These are phyloP conservation scores for Monosporascus sp. DNA, from an alignment of 2,329 filamentous ascomycete species.

Conservation along the genomic window DNA sequence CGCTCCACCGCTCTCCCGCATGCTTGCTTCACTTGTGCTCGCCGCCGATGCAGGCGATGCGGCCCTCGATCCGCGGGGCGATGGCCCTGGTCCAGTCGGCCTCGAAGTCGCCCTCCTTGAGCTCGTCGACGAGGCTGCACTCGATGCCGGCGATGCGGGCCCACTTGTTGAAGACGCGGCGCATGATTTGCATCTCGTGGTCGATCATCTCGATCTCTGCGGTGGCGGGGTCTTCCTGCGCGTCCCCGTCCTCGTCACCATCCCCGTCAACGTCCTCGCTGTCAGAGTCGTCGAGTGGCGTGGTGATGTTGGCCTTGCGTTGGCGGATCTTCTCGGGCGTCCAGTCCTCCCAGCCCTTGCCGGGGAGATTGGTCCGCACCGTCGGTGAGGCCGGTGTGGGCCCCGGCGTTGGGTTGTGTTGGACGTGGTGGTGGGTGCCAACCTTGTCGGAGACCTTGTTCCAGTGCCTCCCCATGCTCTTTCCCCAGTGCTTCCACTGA, in stretches of 20 bases:
- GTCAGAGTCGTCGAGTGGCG: conserved; percentile 40
- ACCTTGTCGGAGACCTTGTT: conserved; percentile 57
- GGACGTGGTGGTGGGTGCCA: conserved; percentile 41
- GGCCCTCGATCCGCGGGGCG: conserved; percentile 69
- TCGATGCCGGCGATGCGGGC: conserved; percentile 61
- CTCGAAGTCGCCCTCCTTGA: conserved; percentile 54
- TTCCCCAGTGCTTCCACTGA: conserved; percentile 69
- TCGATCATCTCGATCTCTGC: conserved; percentile 40
- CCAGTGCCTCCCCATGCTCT: conserved; percentile 61
- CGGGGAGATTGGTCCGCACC: conserved; percentile 7
- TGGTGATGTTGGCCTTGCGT: conserved; percentile 23
- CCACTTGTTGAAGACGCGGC: conserved; percentile 69
- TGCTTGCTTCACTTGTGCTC: conserved; percentile 8
- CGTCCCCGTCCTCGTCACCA: conserved; percentile 20
- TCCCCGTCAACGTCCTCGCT: conserved; percentile 29
- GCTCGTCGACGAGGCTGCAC: conserved; percentile 44
- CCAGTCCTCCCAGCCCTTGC: conserved; percentile 32
- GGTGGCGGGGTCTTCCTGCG: too few relatives aligned
- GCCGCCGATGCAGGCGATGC: conserved; percentile 46
- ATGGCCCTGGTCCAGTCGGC: conserved; percentile 79
- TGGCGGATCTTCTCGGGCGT: conserved; percentile 31
- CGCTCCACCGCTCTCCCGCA: too few relatives aligned
- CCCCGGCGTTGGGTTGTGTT: conserved; percentile 32
- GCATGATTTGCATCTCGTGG: conserved; percentile 57
- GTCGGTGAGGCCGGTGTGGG: conserved; percentile 9